Percentiles rank a stretch among this genome's conserved stretches.
These are phyloP conservation scores for Lepiota venenata DNA, from an alignment of 768 basidiomycete genomes.

Conservation along the genomic window DNA sequence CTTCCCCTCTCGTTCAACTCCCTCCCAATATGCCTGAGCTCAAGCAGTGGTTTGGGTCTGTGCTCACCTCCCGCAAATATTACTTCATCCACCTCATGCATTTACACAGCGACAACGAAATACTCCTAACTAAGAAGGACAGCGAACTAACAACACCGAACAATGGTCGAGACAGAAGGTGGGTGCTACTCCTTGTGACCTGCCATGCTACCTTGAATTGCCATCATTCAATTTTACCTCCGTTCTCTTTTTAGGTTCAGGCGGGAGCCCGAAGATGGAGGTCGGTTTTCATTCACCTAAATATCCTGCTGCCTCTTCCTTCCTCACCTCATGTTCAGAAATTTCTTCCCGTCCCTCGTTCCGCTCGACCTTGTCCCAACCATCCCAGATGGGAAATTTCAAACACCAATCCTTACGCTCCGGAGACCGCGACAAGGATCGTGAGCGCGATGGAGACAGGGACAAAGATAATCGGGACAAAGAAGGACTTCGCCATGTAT, in stretches of 20 bases:
- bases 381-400: slow-evolving; percentile 92
- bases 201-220: background rate
- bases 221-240: slow-evolving; percentile 12
- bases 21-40: slow-evolving; percentile 78
- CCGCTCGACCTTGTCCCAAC: slow-evolving; percentile 70
- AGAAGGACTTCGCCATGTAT: slow-evolving; percentile 75
- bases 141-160: slow-evolving; percentile 52
- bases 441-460: slow-evolving; percentile 44
- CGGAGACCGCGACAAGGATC: slow-evolving; percentile 53
- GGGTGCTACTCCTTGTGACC: slow-evolving; percentile 15
- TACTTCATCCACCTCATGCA: slow-evolving; percentile 23
- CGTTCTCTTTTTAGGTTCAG: slow-evolving; percentile 52
- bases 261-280: slow-evolving; percentile 72
- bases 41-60: slow-evolving; percentile 89
- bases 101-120: slow-evolving; percentile 58
- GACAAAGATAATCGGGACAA: slow-evolving; percentile 66
- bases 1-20: slow-evolving; percentile 70
- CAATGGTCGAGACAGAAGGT: slow-evolving; percentile 69
- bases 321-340: slow-evolving; percentile 29
- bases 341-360: slow-evolving; percentile 62
- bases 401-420: slow-evolving; percentile 81
- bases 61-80: slow-evolving; percentile 14
- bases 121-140: slow-evolving; percentile 65
- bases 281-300: slow-evolving; percentile 30
- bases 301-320: background rate